phyloP scores from a whole-genome alignment of 2,329 filamentous ascomycete species.

The Pseudogymnoascus sp. region DNA sequence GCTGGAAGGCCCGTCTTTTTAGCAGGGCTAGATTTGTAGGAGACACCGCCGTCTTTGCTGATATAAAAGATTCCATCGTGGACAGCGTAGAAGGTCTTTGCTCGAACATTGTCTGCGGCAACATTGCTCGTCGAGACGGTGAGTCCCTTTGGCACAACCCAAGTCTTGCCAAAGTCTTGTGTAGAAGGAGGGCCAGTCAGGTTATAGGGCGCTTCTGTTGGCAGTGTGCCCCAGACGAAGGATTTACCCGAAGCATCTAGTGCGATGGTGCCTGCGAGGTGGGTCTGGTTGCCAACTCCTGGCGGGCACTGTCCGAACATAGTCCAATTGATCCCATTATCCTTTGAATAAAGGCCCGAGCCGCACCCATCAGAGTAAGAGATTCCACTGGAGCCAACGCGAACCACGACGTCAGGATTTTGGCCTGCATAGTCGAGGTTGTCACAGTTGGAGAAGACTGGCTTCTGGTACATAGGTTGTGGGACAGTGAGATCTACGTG shows the following conservation, averaged over 20 bases:
- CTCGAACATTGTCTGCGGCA: constrained; percentile 12
- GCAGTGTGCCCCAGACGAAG: constrained; percentile 11
- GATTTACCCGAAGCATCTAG: constrained; percentile 14
- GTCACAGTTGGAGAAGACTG: constrained; percentile 15
- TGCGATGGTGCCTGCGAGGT: constrained; percentile 10
- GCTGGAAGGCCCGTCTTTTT: constrained; percentile 11
- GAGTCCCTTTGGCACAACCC: constrained; percentile 11
- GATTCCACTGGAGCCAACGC: constrained; percentile 10
- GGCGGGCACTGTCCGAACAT: constrained; percentile 10
- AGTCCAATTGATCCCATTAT: constrained; percentile 12
- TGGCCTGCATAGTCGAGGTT: constrained; percentile 23
- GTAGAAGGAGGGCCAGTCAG: constrained; percentile 11
- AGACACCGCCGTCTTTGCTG: constrained; percentile 12
- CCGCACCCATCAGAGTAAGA: constrained; percentile 11
- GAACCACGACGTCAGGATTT: constrained; percentile 12
- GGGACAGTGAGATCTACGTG: constrained; percentile 16
- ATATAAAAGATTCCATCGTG: constrained; percentile 13
- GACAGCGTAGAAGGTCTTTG: constrained; percentile 13
- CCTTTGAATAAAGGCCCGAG: constrained; percentile 12
- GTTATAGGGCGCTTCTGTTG: constrained; percentile 6
- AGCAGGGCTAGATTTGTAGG: constrained; percentile 11
- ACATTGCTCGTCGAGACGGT: constrained; percentile 11
- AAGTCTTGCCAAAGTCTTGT: constrained; percentile 12
- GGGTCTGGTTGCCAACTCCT: constrained; percentile 11
- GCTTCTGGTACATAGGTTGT: constrained; percentile 14